These are phyloP conservation scores for Saturnispora gosingensis DNA, from an alignment of 805 yeast species.

Conservation along the genomic window DNA sequence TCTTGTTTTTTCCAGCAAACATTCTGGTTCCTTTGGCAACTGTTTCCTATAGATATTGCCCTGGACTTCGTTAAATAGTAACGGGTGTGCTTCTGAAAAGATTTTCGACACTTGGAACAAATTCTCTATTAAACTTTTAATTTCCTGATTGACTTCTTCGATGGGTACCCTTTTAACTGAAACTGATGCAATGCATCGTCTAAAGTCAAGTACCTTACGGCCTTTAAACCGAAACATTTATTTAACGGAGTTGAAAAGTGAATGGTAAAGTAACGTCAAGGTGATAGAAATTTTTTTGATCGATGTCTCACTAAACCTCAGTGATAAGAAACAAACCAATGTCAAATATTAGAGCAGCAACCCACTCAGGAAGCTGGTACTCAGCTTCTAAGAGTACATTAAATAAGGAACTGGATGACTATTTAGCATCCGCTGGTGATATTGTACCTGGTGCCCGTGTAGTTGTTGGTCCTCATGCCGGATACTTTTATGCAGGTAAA, in stretches of 20 bases:
- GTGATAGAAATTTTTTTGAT: not conserved
- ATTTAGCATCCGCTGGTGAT: slow-evolving; percentile 31
- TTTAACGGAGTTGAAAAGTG: not conserved
- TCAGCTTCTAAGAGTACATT: slow-evolving; percentile 36
- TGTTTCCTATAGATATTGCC: slow-evolving; percentile 1
- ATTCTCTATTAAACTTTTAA: not conserved
- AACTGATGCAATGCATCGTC: not conserved
- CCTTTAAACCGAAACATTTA: not conserved
- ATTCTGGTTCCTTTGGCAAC: slow-evolving; percentile 2
- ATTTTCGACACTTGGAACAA: not conserved
- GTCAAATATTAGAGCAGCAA: slow-evolving; percentile 34
- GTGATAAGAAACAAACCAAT: not conserved
- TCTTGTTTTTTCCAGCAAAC: not conserved
- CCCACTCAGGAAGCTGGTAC: slow-evolving; percentile 95
- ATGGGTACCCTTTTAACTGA: not conserved
- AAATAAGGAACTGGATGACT: slow-evolving; percentile 40
- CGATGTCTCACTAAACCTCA: not conserved
- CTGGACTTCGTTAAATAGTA: not conserved
- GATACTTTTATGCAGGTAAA: slow-evolving; percentile 72
- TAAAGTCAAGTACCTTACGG: not conserved
- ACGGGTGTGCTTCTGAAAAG: not conserved
- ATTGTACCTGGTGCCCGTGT: slow-evolving; percentile 36
- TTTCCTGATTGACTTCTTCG: not conserved
- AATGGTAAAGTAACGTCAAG: not conserved
- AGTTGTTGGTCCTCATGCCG: slow-evolving; percentile 79